A percentile compares a stretch with the other conserved stretches of the same genome.
Conservation (phyloP, 2,329 filamentous ascomycete genomes). For the Trichoderma aggressivum region DNA sequence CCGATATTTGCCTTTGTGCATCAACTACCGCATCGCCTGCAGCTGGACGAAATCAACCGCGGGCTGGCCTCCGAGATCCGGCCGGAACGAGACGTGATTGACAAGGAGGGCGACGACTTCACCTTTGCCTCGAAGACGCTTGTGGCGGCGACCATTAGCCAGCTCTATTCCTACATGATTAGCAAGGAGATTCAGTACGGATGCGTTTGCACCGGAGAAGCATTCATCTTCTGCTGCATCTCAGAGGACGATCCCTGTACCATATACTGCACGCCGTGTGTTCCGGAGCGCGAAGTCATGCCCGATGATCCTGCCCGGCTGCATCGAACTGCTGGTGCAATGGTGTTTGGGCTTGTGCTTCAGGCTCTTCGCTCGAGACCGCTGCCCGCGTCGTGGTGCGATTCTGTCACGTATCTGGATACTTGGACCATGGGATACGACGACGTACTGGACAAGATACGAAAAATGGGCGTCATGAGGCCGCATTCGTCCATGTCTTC, state of each 20-base stretch:
- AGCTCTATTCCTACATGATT: constrained; percentile 41
- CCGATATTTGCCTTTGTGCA: constrained; percentile 36
- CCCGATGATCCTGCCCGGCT: constrained; percentile 34
- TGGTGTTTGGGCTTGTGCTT: constrained; percentile 39
- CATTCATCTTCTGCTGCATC: constrained; percentile 36
- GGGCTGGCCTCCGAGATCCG: constrained; percentile 35
- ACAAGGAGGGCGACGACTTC: constrained; percentile 31
- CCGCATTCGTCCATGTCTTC: constrained; percentile 20
- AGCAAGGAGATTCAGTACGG: constrained; percentile 34
- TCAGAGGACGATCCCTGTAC: constrained; percentile 29
- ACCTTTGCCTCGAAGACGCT: constrained; percentile 31
- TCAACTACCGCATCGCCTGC: constrained; percentile 39
- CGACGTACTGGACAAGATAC: constrained; percentile 29
- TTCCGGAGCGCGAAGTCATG: constrained; percentile 34
- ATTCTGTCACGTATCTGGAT: constrained; percentile 28
- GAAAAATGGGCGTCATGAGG: constrained; percentile 23
- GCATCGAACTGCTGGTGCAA: constrained; percentile 36
- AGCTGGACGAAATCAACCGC: constrained; percentile 29
- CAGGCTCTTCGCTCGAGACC: constrained; percentile 30
- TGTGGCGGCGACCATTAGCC: constrained; percentile 35
- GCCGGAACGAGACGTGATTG: constrained; percentile 32
- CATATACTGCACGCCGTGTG: constrained; percentile 33
- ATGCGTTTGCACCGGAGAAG: constrained; percentile 35
- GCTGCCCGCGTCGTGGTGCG: constrained; percentile 32
- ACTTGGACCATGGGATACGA: constrained; percentile 36